Conservation (phyloP, 179 eudicot genomes). For the Sideroxylon spinosum region DNA sequence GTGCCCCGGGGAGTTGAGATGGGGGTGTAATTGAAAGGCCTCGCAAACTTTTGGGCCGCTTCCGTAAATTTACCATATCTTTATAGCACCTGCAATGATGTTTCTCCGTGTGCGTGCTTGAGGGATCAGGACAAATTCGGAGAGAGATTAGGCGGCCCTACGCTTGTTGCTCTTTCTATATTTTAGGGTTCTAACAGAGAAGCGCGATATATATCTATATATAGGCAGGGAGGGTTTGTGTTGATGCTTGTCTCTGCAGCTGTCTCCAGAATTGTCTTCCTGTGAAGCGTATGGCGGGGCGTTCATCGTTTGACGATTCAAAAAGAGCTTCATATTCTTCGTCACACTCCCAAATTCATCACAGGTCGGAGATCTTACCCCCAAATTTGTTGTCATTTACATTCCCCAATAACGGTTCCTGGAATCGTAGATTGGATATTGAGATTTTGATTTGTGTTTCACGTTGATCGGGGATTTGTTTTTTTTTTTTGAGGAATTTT, state of each 20-base stretch:
- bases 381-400: background rate
- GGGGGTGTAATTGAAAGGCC: too few species aligned
- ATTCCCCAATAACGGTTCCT: background rate
- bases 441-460: background rate
- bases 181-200: background rate
- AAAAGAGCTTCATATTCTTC: background rate
- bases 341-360: constrained; percentile 12
- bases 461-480: background rate
- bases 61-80: too few species aligned
- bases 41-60: too few species aligned
- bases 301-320: constrained; percentile 12
- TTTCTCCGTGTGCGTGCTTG: too few species aligned
- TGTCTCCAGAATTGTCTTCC: background rate
- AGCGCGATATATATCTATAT: too few species aligned
- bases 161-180: background rate
- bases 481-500: background rate
- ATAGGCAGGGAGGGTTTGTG: background rate
- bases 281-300: constrained; percentile 11
- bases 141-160: background rate
- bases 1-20: too few species aligned
- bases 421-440: background rate
- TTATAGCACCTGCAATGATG: too few species aligned
- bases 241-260: constrained; percentile 8
- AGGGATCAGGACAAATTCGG: background rate
- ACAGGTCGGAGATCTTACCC: constrained; percentile 12